phyloP scores from a whole-genome alignment of 140 eudicot species.

The Flaveria floridana region DNA sequence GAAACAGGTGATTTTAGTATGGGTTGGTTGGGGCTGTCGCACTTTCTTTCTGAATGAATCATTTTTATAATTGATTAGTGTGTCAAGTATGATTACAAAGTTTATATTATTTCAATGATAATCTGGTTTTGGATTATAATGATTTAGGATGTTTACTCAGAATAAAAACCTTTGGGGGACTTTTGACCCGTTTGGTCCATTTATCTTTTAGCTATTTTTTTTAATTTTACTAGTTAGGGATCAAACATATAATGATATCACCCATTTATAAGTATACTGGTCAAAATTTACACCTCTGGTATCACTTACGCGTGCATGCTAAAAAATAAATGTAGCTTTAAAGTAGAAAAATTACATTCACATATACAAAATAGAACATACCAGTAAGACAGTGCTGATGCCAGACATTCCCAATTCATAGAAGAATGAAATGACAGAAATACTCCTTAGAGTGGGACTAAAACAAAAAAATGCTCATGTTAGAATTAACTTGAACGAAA shows the following conservation, averaged over 20 bases:
- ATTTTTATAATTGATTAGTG: background rate
- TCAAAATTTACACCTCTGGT: background rate
- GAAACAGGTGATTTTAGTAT: background rate
- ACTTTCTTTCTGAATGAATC: background rate
- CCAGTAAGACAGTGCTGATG: conserved; percentile 80
- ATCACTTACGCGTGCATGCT: background rate
- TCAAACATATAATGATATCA: background rate
- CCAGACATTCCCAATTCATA: conserved; percentile 98
- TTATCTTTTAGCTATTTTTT: too few species aligned
- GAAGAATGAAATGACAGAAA: conserved; percentile 76
- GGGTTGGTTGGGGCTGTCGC: background rate
- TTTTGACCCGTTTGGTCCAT: background rate
- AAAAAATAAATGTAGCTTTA: background rate
- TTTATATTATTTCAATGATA: background rate
- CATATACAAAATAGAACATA: conserved; percentile 26
- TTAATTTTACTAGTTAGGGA: background rate
- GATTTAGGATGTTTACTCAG: background rate
- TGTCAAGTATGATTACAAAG: background rate
- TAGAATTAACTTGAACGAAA: conserved; percentile 1
- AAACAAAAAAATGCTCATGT: conserved; percentile 17
- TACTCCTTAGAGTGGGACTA: conserved; percentile 69
- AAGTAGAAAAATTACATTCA: background rate
- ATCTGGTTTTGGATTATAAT: background rate
- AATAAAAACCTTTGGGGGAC: background rate
- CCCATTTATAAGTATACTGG: background rate